Conservation (phyloP, 2,329 filamentous ascomycete genomes). For the Ophiostoma montium region DNA sequence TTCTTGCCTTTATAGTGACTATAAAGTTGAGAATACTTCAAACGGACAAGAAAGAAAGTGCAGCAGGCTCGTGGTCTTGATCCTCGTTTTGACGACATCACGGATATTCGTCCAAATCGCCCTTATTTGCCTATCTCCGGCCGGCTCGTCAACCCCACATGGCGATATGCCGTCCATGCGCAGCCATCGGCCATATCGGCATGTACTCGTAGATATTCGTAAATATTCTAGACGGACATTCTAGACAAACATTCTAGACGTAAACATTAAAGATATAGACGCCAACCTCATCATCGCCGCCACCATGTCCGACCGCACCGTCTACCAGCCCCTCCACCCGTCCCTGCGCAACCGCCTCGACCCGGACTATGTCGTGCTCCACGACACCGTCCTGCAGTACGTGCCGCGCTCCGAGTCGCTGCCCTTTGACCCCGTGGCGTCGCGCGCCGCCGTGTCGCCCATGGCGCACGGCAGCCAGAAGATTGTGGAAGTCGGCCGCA, state of each 20-base stretch:
- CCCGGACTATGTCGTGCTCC: conserved; percentile 24
- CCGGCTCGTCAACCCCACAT: conserved; percentile 1
- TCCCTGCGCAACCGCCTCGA: conserved; percentile 20
- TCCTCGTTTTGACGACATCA: no score
- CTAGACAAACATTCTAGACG: no score
- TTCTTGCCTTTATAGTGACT: no score
- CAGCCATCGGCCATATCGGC: background rate
- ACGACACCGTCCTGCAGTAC: conserved; percentile 24
- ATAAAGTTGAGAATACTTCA: no score
- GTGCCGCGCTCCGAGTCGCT: conserved; percentile 19
- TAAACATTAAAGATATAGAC: no score
- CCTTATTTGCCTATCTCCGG: conserved; percentile 1
- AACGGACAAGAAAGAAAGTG: no score
- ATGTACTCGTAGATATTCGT: background rate
- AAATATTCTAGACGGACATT: background rate
- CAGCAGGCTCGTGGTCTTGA: no score
- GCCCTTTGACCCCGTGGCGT: background rate
- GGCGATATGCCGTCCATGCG: background rate
- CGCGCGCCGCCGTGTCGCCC: conserved; percentile 2
- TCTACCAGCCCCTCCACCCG: conserved; percentile 21
- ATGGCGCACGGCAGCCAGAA: conserved; percentile 5
- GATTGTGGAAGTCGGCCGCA: conserved; percentile 26
- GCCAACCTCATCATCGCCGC: no score
- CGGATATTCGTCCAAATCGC: background rate
- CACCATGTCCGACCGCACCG: background rate